Conservation (phyloP, 768 basidiomycete genomes). For the Suillus luteus region DNA sequence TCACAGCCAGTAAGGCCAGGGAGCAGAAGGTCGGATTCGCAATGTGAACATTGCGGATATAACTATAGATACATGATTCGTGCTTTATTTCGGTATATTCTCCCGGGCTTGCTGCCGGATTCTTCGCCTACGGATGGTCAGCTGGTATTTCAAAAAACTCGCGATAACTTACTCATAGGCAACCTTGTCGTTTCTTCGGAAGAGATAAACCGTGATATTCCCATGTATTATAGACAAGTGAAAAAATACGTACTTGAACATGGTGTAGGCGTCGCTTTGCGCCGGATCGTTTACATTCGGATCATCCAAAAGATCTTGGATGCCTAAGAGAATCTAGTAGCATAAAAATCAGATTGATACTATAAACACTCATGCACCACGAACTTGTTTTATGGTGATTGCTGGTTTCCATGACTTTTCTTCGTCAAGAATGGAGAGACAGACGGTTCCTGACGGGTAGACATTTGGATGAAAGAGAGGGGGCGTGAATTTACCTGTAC, state of each 20-base stretch:
- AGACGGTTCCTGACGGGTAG: constrained; percentile 98
- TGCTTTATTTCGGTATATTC: constrained; percentile 75
- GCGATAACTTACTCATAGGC: constrained; percentile 82
- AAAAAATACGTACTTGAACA: constrained; percentile 84
- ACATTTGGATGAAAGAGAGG: constrained; percentile 98
- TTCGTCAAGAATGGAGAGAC: constrained; percentile 96
- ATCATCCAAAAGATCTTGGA: constrained; percentile 93
- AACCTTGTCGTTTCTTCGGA: constrained; percentile 80
- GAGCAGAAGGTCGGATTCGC: constrained; percentile 87
- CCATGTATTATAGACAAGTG: not conserved
- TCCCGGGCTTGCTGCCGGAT: constrained; percentile 88
- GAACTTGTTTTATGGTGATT: constrained; percentile 97
- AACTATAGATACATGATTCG: not conserved
- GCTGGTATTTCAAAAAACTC: not conserved
- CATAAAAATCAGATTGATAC: not conserved
- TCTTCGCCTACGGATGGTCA: constrained; percentile 56
- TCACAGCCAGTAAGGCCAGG: constrained; percentile 94
- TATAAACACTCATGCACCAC: constrained; percentile 15
- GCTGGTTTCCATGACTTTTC: constrained; percentile 99
- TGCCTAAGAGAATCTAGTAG: constrained; percentile 85
- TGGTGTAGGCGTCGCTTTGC: constrained; percentile 97
- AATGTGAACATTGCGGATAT: constrained; percentile 62
- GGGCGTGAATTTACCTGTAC: constrained; percentile 91
- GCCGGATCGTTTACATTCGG: constrained; percentile 98
- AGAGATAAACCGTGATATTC: constrained; percentile 15